Evolutionary conservation across 2,329 filamentous ascomycete genomes (phyloP).

Genomic region (Pseudocercospora cruenta): DNA sequence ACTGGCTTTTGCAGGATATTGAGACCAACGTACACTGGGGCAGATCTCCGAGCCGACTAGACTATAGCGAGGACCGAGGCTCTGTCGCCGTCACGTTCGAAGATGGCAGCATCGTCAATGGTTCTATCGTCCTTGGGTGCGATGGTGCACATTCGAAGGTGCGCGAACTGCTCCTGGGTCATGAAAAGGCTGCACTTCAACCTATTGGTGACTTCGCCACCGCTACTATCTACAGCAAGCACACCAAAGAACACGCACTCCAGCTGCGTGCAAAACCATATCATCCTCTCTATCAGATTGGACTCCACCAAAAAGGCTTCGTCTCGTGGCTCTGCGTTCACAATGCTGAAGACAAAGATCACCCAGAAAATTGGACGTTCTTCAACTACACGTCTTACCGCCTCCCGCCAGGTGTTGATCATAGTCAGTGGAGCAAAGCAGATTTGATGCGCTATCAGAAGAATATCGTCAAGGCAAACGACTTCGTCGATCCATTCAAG

Average conservation of each 20-base stretch:
- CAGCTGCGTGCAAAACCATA: constrained; percentile 4
- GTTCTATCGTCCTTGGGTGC: not conserved
- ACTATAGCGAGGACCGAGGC: not conserved
- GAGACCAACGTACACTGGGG: not conserved
- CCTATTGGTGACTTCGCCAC: constrained; percentile 22
- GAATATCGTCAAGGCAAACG: not conserved
- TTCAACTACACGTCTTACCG: not conserved
- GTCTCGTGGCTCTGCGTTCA: not conserved
- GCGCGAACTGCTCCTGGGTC: not conserved
- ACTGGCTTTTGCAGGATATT: not conserved
- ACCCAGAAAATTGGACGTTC: not conserved
- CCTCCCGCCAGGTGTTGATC: not conserved
- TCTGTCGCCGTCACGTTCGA: not conserved
- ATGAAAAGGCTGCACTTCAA: not conserved
- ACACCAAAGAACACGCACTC: constrained; percentile 20
- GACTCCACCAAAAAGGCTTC: not conserved
- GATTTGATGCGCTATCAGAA: not conserved
- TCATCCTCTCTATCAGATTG: not conserved
- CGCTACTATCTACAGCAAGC: constrained; percentile 23
- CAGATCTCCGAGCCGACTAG: not conserved
- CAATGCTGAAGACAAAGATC: not conserved
- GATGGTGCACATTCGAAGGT: not conserved
- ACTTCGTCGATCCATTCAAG: not conserved
- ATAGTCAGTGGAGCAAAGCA: not conserved
- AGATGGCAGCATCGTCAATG: not conserved